phyloP scores from a whole-genome alignment of 768 basidiomycete genomes.

The Rhodotorula babjevae region DNA sequence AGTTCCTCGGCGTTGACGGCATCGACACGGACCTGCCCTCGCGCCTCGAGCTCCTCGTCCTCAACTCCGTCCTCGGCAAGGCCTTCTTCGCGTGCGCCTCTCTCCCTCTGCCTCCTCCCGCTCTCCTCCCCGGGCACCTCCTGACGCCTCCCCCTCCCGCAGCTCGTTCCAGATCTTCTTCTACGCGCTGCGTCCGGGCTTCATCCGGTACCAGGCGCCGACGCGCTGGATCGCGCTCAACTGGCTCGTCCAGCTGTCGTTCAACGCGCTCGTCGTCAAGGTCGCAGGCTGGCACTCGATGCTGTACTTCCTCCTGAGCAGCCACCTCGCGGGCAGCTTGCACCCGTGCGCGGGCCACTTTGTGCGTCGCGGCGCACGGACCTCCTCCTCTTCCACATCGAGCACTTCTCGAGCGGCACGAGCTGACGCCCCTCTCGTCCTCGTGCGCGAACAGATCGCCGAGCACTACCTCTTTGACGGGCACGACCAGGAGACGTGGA shows the following conservation, averaged over 20 bases:
- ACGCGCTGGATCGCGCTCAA: slow-evolving; percentile 84
- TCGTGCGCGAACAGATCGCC: slow-evolving; percentile 56
- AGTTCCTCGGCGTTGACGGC: slow-evolving; percentile 89
- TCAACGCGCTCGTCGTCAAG: slow-evolving; percentile 62
- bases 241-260: slow-evolving; percentile 61
- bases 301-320: slow-evolving; percentile 77
- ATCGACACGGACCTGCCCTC: slow-evolving; percentile 95
- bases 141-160: neutral
- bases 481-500: slow-evolving; percentile 88
- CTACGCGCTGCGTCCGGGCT: slow-evolving; percentile 91
- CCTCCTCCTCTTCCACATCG: too few relatives aligned
- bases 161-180: slow-evolving; percentile 91
- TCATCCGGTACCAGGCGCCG: slow-evolving; percentile 74
- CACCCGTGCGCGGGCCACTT: slow-evolving; percentile 97
- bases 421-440: too few relatives aligned
- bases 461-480: slow-evolving; percentile 91
- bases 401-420: too few relatives aligned
- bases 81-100: slow-evolving; percentile 71
- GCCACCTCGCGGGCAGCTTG: slow-evolving; percentile 92
- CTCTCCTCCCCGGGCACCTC: slow-evolving; percentile 50
- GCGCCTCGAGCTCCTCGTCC: slow-evolving; percentile 68
- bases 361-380: slow-evolving; percentile 20
- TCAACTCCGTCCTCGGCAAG: slow-evolving; percentile 95
- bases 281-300: slow-evolving; percentile 50
- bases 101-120: too few relatives aligned